Evolutionary conservation across 768 basidiomycete species (phyloP), one percentile per base, ranked within the genome.

Genomic region (Tylopilus plumbeoviolaceoides): DNA sequence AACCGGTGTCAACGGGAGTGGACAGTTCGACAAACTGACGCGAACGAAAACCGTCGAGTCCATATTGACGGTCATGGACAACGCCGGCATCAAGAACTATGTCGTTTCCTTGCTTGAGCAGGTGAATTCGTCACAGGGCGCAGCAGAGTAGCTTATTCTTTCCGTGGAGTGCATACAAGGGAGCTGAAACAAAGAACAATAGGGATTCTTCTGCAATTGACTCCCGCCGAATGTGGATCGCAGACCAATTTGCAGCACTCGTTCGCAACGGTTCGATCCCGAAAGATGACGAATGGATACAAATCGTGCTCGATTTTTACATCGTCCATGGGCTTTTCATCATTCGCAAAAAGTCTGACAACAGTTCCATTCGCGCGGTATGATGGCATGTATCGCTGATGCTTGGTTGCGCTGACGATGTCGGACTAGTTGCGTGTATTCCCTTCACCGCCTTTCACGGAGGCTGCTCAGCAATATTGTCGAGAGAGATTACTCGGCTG

Each of bases 31-130:
- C 71, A 87, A 81, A 68, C 69, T 95, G 52, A 95, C 95, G 11
- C 88, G 84, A 68, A 95, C 95, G 9, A 97, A 94, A 71, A 95
- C 91, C 0, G 80, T 98, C 33, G 93, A 95, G 71, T 79, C 81
- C 1, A 84, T 98, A 51, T 73, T 98, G 50, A 77, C 82, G 4
- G 81, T 80, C 33, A 84, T 94, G 79, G 82, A 87, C 59, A 69
- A 72, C 1, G 75, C 82, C 2, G 93, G 91, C 9, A 88, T 97
- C 56, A 78, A 80, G 59, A 79, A 72, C 36, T 98, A 95, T 69
- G 81, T 94, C 42, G 68, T 76, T 33, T 84, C 89, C 69, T 72
- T 98, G 21, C 73, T 90, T 35, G 72, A 73, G 15, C 80, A 89
- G 55, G 72, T 85, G 44, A 78, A 86, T 60, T 77, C 81, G 11